Evolutionary conservation across 495 filamentous ascomycete species (phyloP), one percentile per base, ranked within the genome.

Genomic region (Neurospora africana): DNA sequence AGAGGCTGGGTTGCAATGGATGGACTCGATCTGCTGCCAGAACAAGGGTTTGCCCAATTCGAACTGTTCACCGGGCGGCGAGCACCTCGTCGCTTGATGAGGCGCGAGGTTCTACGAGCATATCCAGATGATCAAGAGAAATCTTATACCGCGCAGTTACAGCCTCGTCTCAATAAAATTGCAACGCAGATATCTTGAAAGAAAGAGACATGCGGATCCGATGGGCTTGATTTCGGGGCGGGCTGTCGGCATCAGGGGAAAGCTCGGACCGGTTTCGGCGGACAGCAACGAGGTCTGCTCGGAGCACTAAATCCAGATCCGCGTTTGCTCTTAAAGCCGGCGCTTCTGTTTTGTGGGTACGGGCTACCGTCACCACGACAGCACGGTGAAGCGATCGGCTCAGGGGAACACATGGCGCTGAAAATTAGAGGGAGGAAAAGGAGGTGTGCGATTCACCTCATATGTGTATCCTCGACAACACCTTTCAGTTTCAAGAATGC

Each of bases 41-140:
- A 94, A 75, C 90, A 92, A 76, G 91, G 89, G 7, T 92, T 91
- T 79, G 90, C 91, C 6, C 91, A 92, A 75, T 93, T 92, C 76
- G 91, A 93, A 78, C 78, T 93, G 41, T 91, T 93, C 79, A 91
- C 91, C 10, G 91, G 91, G 23, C 82, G 91, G 33, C 86, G 90
- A 76, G 91, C 91, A 3, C 91, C 91, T 8, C 85, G 90, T 13
- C 81, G 87, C 41, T 70, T 90, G 47, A 94, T 94, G 91, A 85
- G 89, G 68, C 79, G 85, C 53, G 90, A 91, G 78, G 89, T 91
- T 4, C 80, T 91, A 53, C 85, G 83, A 53, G 85, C 82, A 27
- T 83, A 84, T 71, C 80, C 80, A 33, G 79, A 80, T 68, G 81
- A 83, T 71, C 76, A 81, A 37, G 76, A 72, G 19, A 72, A 74